phyloP scores from a whole-genome alignment of 140 eudicot species.

The Bidens hawaiensis region DNA sequence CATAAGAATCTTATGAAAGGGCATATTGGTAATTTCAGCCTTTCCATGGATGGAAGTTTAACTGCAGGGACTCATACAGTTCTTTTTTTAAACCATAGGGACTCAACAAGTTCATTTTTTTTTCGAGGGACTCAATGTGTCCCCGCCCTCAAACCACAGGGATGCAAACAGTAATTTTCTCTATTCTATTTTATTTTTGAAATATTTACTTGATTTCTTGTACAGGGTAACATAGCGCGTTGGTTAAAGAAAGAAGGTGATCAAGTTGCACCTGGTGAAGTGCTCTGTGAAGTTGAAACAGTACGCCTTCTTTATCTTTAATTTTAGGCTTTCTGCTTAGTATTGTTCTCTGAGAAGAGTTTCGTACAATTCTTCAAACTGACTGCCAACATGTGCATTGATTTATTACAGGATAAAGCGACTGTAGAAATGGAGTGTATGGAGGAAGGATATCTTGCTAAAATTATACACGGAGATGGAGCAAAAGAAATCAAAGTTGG shows the following conservation, averaged over 20 bases:
- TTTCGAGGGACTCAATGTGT: too few species aligned
- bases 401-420: slow-evolving; percentile 59
- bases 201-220: background rate
- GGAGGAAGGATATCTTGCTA: slow-evolving; percentile 96
- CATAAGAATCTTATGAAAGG: too few species aligned
- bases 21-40: too few species aligned
- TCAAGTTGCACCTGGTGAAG: slow-evolving; percentile 87
- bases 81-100: too few species aligned
- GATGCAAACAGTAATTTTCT: too few species aligned
- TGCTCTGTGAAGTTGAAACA: slow-evolving; percentile 99
- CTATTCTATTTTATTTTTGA: too few species aligned
- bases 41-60: too few species aligned
- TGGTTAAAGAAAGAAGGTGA: slow-evolving; percentile 99
- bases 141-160: too few species aligned
- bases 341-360: background rate
- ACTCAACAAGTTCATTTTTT: too few species aligned
- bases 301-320: slow-evolving; percentile 36
- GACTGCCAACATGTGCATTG: background rate
- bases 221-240: slow-evolving; percentile 94
- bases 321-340: background rate
- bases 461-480: slow-evolving; percentile 77
- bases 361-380: background rate
- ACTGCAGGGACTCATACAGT: too few species aligned
- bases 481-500: slow-evolving; percentile 89
- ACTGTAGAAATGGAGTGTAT: slow-evolving; percentile 96